A percentile compares a stretch with the other conserved stretches of the same genome.
Evolutionary conservation across 345 rosid species (phyloP).

Genomic region (Syzygium grande): DNA sequence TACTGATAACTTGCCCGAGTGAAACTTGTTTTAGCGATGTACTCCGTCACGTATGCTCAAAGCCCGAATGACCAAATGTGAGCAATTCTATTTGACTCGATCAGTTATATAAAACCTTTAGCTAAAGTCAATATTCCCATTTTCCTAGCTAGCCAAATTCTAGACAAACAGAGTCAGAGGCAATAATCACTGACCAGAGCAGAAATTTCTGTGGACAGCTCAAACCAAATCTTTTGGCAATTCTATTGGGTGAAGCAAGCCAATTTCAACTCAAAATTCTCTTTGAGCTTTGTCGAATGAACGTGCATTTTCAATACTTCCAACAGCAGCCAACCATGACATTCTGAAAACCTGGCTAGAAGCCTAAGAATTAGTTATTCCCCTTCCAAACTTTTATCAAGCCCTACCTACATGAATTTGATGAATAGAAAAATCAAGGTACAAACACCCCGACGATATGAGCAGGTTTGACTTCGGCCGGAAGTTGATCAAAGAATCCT

Average conservation of each 20-base stretch:
- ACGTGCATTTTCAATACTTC: neutral
- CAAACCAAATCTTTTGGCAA: neutral
- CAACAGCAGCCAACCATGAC: neutral
- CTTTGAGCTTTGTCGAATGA: neutral
- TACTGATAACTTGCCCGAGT: neutral
- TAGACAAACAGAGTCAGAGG: neutral
- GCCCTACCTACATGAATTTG: neutral
- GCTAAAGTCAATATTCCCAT: neutral
- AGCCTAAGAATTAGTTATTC: neutral
- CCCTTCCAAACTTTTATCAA: neutral
- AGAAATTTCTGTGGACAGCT: neutral
- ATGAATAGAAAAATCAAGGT: neutral
- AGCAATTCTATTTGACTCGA: neutral
- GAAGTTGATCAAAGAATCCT: neutral
- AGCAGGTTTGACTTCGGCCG: neutral
- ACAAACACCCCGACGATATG: neutral
- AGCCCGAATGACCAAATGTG: neutral
- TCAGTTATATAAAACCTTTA: neutral
- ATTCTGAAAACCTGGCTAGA: neutral
- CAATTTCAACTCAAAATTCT: neutral
- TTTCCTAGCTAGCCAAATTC: neutral
- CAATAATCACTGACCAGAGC: neutral
- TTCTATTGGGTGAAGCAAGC: neutral
- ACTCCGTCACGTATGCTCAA: neutral
- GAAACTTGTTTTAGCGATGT: neutral